These are phyloP conservation scores for Caloboletus firmus DNA, from an alignment of 1,284 basidiomycete genomes.

Conservation along the genomic window DNA sequence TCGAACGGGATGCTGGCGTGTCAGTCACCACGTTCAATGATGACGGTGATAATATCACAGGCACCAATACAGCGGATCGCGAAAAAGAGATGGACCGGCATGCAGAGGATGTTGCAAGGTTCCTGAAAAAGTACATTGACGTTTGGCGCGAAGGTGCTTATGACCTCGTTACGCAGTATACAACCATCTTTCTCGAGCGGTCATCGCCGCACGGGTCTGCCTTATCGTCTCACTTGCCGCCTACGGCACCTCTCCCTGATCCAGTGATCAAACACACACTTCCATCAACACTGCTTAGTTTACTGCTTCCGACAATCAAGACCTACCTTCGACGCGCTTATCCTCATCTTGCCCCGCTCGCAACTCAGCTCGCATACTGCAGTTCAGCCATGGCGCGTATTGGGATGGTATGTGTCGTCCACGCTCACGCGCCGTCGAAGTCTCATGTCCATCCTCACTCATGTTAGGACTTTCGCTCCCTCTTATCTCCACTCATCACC, in stretches of 20 bases:
- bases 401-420: slow-evolving; percentile 52
- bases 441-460: neutral
- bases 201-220: slow-evolving; percentile 26
- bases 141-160: slow-evolving; percentile 90
- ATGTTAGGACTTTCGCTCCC: slow-evolving; percentile 29
- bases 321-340: slow-evolving; percentile 52
- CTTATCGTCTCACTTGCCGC: slow-evolving; percentile 24
- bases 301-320: slow-evolving; percentile 63
- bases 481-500: slow-evolving; percentile 33
- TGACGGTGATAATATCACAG: slow-evolving; percentile 12
- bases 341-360: slow-evolving; percentile 71
- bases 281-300: slow-evolving; percentile 47
- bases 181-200: slow-evolving; percentile 84
- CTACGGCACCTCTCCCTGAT: slow-evolving; percentile 16
- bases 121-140: slow-evolving; percentile 86
- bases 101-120: slow-evolving; percentile 71
- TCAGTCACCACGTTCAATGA: slow-evolving; percentile 15
- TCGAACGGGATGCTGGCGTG: slow-evolving; percentile 43
- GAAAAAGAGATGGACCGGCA: slow-evolving; percentile 46
- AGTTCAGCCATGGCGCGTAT: slow-evolving; percentile 88
- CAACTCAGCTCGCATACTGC: slow-evolving; percentile 92
- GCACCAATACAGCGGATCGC: slow-evolving; percentile 29
- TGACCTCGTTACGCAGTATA: slow-evolving; percentile 88
- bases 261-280: slow-evolving; percentile 32
- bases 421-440: neutral